Conservation (phyloP, 1,284 basidiomycete genomes). For the Ceratobasidium sp. region DNA sequence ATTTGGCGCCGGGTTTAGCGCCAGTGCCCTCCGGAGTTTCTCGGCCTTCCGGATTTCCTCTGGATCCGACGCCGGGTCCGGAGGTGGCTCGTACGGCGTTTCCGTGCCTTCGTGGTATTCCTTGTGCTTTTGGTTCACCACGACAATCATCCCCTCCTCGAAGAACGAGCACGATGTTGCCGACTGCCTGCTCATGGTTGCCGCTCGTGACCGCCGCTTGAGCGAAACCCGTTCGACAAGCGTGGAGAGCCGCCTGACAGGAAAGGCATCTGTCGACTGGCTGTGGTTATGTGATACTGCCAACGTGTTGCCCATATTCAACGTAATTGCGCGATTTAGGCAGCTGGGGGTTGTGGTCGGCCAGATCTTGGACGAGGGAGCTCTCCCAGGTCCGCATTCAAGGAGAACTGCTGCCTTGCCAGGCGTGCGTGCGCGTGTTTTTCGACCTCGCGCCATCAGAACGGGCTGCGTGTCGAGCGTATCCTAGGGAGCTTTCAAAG, state of each 20-base stretch:
- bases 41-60: slow-evolving; percentile 31
- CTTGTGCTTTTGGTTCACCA: slow-evolving; percentile 28
- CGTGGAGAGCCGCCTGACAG: slow-evolving; percentile 24
- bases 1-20: slow-evolving; percentile 21
- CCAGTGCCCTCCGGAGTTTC: slow-evolving; percentile 35
- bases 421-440: slow-evolving; percentile 25
- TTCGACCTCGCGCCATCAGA: slow-evolving; percentile 14
- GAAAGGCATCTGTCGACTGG: not conserved
- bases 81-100: slow-evolving; percentile 24
- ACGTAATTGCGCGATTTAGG: not conserved
- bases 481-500: slow-evolving; percentile 1
- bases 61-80: slow-evolving; percentile 2
- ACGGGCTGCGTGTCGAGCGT: slow-evolving; percentile 18
- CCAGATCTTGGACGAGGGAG: slow-evolving; percentile 32
- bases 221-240: slow-evolving; percentile 25
- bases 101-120: slow-evolving; percentile 34
- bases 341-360: not conserved
- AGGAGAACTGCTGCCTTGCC: not conserved
- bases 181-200: not conserved
- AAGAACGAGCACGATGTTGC: slow-evolving; percentile 32
- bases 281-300: not conserved
- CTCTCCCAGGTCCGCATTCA: not conserved
- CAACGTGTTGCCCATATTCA: slow-evolving; percentile 35
- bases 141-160: slow-evolving; percentile 35
- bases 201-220: slow-evolving; percentile 11